Base-by-base conservation (phyloP, 192 early-diverging fungal genomes). In the Dimargaris verticillata region DNA sequence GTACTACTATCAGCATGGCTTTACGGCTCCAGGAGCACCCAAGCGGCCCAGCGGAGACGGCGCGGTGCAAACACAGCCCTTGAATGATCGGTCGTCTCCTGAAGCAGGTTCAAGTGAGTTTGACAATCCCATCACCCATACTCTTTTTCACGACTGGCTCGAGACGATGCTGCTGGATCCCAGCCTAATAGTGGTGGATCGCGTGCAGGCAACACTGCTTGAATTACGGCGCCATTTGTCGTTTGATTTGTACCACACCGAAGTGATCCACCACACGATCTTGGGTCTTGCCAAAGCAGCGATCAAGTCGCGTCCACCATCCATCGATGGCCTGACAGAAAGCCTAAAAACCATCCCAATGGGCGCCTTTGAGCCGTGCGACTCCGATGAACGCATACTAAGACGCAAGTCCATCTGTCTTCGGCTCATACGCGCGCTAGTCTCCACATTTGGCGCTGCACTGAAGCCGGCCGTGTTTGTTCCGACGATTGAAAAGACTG, bases 401-500 rank as follows among this genome's bases (percentile, higher is more conserved):
- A 66, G 71, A 38, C 71, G 71, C 50, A 72, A 70, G 65, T 65
- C 73, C 58, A 66, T 73, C 61, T 65, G 69, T 64, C 65, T 76
- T 33, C 71, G 72, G 12, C 70, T 76, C 69, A 64, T 76, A n/a
- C 71, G 70, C 43, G 65, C 70, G 51, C 63, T 71, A 11, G 71
- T 70, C 5, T 58, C 66, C 20, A 69, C 72, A 48, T 76, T 65
- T 48, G 74, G 74, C 17, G 62, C 67, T 0, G 45, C 17, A 13
- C 66, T 73, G 66, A 69, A 72, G 55, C 71, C 71, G 5, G 71
- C 71, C 0, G 74, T 76, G 44, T 73, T 76, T 64, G 71, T 76
- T 42, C 71, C 74, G 0, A 72, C 70, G 17, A 70, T 76, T 13
- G 74, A 76, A 64, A 66, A 67, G 2, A 58, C 74, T 1, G 47